Evolutionary conservation across 345 rosid species (phyloP).

Genomic region (Syzygium aromaticum): DNA sequence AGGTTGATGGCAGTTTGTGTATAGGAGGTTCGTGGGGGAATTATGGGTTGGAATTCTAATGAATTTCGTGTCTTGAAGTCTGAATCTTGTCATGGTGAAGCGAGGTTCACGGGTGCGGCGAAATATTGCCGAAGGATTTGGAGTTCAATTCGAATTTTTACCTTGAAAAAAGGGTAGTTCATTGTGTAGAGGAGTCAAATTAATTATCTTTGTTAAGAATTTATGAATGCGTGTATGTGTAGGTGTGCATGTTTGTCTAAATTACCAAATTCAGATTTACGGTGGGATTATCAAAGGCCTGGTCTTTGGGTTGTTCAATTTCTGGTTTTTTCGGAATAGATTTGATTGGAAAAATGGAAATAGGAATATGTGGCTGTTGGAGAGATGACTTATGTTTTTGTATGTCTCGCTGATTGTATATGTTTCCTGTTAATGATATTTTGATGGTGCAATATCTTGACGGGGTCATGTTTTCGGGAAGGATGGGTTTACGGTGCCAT

Average conservation of each 20-base stretch:
- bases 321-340: not conserved
- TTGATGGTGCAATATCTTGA: not conserved
- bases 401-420: not conserved
- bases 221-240: not conserved
- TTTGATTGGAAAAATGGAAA: not conserved
- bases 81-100: not conserved
- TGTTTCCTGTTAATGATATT: not conserved
- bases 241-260: not conserved
- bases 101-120: not conserved
- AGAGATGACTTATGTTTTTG: not conserved
- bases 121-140: not conserved
- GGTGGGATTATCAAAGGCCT: not conserved
- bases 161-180: not conserved
- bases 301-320: not conserved
- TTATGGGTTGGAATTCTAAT: not conserved
- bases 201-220: not conserved
- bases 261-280: not conserved
- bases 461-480: slow-evolving; percentile 3
- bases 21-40: not conserved
- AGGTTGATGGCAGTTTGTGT: not conserved
- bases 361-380: not conserved
- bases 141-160: not conserved
- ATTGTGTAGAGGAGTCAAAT: not conserved
- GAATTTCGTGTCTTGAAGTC: not conserved
- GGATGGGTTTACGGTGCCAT: slow-evolving; percentile 15